These are phyloP conservation scores for Candida peoriensis DNA, from an alignment of 805 yeast species.

Conservation along the genomic window DNA sequence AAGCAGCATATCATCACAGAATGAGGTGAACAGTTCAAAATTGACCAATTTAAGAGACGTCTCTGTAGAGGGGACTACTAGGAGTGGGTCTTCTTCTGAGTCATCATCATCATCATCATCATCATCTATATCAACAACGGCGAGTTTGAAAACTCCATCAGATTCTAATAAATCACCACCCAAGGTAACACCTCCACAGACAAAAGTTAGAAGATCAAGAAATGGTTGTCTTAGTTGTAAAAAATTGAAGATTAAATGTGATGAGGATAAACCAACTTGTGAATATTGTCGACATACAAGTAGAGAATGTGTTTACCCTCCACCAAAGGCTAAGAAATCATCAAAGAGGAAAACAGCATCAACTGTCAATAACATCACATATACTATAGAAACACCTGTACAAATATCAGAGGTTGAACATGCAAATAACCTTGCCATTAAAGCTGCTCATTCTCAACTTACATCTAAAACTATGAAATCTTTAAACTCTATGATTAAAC, in stretches of 20 bases:
- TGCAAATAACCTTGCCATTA: too few species aligned
- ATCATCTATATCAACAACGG: constrained; percentile 1
- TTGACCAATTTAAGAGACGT: too few species aligned
- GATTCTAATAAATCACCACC: too few species aligned
- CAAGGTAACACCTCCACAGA: too few species aligned
- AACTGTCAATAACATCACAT: neutral
- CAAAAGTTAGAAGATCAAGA: constrained; percentile 49
- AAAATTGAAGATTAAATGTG: constrained; percentile 84
- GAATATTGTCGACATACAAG: constrained; percentile 73
- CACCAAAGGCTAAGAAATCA: constrained; percentile 1
- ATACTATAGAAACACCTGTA: neutral
- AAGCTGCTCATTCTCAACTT: neutral
- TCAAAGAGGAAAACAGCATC: constrained; percentile 2
- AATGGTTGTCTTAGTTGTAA: constrained; percentile 89
- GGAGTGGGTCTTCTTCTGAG: too few species aligned
- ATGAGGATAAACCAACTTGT: constrained; percentile 77
- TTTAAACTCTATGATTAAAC: constrained; percentile 17
- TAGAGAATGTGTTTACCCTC: constrained; percentile 64
- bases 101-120: neutral
- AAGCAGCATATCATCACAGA: too few species aligned
- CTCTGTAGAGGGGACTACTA: too few species aligned
- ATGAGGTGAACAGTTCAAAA: too few species aligned
- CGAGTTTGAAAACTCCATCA: too few species aligned
- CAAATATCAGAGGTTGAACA: too few species aligned
- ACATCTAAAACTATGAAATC: constrained; percentile 1